Evolutionary conservation across 176 grass and related monocot genomes (phyloP).

Genomic region (Tillandsia fasciculata): DNA sequence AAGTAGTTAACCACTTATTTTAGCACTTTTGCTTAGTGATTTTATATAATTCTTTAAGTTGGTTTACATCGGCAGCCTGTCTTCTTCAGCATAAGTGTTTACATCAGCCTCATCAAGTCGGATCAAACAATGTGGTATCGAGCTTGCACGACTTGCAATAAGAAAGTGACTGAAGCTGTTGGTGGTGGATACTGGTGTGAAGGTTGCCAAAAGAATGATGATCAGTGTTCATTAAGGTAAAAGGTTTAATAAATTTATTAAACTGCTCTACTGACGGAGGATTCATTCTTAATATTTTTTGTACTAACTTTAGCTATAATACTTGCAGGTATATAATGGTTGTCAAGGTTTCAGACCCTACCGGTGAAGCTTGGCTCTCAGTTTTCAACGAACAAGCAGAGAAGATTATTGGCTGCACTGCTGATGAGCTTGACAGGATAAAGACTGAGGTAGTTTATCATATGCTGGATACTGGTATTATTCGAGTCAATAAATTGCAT

Average conservation of each 20-base stretch:
- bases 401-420: slow-evolving; percentile 78
- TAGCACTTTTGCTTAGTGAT: background rate
- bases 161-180: slow-evolving; percentile 73
- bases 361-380: slow-evolving; percentile 84
- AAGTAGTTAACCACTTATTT: background rate
- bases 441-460: slow-evolving; percentile 50
- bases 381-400: slow-evolving; percentile 92
- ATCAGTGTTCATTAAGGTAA: slow-evolving; percentile 70
- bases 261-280: background rate
- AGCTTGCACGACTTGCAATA: slow-evolving; percentile 88
- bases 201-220: slow-evolving; percentile 68
- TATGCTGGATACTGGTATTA: background rate
- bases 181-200: slow-evolving; percentile 91
- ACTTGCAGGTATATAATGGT: slow-evolving; percentile 76
- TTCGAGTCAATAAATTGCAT: background rate
- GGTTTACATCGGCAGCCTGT: slow-evolving; percentile 35
- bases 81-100: slow-evolving; percentile 58
- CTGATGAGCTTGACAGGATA: slow-evolving; percentile 79
- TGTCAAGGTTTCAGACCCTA: slow-evolving; percentile 79
- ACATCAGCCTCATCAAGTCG: slow-evolving; percentile 77
- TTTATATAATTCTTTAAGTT: background rate
- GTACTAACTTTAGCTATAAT: background rate
- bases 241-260: background rate
- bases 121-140: slow-evolving; percentile 97
- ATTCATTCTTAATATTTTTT: slow-evolving; percentile 1